These are phyloP conservation scores for Triangularia verruculosa DNA, from an alignment of 2,329 filamentous ascomycete genomes.

Conservation along the genomic window DNA sequence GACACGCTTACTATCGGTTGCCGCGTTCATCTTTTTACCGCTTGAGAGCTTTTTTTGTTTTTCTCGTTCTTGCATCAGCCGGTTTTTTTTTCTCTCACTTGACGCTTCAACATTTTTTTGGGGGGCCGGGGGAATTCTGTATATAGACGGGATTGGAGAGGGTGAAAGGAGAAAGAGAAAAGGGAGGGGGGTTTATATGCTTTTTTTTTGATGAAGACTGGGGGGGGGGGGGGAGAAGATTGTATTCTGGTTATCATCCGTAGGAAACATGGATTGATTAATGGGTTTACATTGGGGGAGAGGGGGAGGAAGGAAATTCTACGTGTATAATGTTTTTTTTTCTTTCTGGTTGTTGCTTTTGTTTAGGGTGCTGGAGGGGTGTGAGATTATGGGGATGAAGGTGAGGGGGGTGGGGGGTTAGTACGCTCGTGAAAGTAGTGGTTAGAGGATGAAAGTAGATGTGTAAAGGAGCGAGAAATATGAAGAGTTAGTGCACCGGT, in stretches of 20 bases:
- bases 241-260: neutral
- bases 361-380: neutral
- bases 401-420: neutral
- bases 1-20: neutral
- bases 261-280: neutral
- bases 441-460: too few relatives aligned
- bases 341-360: neutral
- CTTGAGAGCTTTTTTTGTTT: neutral
- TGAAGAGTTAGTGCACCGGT: too few relatives aligned
- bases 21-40: neutral
- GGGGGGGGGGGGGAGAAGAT: neutral
- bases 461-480: too few relatives aligned
- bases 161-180: neutral
- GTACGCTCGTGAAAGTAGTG: too few relatives aligned
- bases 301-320: neutral
- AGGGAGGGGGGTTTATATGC: neutral
- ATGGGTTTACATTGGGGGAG: neutral
- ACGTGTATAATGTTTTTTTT: conserved; percentile 1
- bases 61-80: conserved; percentile 5
- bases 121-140: neutral
- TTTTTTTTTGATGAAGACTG: neutral
- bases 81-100: neutral
- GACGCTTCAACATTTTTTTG: neutral
- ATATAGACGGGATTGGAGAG: neutral
- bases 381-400: neutral